Evolutionary conservation across 2,329 filamentous ascomycete genomes (phyloP).

Genomic region (Aspergillus sp.): DNA sequence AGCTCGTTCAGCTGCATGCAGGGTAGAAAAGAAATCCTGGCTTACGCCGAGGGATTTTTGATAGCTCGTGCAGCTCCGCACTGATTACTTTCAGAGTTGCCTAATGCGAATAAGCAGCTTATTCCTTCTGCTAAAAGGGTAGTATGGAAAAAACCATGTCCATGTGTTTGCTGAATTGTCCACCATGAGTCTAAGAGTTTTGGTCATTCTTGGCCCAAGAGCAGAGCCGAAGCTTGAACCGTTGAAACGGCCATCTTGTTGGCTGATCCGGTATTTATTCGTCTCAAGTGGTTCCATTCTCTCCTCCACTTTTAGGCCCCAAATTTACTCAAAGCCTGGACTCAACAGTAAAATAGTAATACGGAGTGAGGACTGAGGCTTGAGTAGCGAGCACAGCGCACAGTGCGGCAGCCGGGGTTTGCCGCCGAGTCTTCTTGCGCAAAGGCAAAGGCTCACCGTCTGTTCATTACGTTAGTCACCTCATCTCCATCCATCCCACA

Average conservation of each 20-base stretch:
- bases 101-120: neutral
- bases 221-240: constrained; percentile 6
- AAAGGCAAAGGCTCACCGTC: constrained; percentile 1
- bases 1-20: constrained; percentile 6
- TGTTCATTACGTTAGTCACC: neutral
- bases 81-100: neutral
- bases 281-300: neutral
- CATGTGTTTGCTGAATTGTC: constrained; percentile 3
- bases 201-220: neutral
- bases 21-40: neutral
- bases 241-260: constrained; percentile 2
- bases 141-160: neutral
- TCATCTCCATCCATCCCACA: neutral
- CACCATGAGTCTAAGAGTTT: neutral
- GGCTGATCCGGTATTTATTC: constrained; percentile 3
- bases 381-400: neutral
- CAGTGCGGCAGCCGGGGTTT: neutral
- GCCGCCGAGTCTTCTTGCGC: too few relatives aligned
- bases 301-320: constrained; percentile 4
- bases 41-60: neutral
- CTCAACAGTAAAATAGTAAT: neutral
- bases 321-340: neutral
- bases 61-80: neutral
- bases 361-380: neutral
- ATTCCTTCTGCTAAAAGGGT: neutral